phyloP scores from a whole-genome alignment of 1,284 basidiomycete genomes.

The Rhodotorula sp. region DNA sequence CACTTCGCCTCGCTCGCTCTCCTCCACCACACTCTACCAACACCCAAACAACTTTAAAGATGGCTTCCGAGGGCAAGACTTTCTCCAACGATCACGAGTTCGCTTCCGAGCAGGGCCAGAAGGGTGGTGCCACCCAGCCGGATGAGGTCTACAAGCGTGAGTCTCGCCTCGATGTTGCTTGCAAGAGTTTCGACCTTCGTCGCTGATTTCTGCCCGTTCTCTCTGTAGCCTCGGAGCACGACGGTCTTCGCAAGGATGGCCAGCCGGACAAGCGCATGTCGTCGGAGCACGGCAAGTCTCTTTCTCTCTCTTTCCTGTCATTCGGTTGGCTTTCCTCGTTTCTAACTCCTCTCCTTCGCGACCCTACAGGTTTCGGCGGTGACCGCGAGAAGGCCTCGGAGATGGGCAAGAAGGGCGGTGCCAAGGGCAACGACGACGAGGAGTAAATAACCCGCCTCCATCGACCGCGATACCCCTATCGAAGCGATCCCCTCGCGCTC shows the following conservation, averaged over 20 bases:
- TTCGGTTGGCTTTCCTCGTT: not conserved
- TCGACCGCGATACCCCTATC: not conserved
- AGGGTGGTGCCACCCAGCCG: slow-evolving; percentile 13
- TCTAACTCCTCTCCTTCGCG: slow-evolving; percentile 1
- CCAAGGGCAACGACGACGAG: not conserved
- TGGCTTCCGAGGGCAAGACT: slow-evolving; percentile 19
- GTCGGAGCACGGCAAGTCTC: slow-evolving; percentile 13
- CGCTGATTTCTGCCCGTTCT: not conserved
- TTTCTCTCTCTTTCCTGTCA: no score
- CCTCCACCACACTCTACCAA: not conserved
- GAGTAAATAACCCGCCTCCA: slow-evolving; percentile 3
- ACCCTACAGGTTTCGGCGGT: slow-evolving; percentile 30
- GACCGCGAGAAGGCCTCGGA: slow-evolving; percentile 36
- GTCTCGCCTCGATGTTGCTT: slow-evolving; percentile 28
- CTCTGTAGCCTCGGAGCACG: not conserved
- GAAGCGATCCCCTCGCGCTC: not conserved
- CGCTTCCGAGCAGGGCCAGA: slow-evolving; percentile 15
- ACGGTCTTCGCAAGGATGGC: slow-evolving; percentile 9
- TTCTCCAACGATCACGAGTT: slow-evolving; percentile 14
- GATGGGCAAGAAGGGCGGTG: slow-evolving; percentile 18
- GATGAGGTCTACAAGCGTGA: slow-evolving; percentile 31
- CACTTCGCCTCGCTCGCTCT: not conserved
- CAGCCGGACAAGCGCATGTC: slow-evolving; percentile 27
- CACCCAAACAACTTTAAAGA: not conserved
- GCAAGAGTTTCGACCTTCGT: slow-evolving; percentile 1